Conservation (phyloP, 2,329 filamentous ascomycete genomes). For the Ophioceras dolichostomum region DNA sequence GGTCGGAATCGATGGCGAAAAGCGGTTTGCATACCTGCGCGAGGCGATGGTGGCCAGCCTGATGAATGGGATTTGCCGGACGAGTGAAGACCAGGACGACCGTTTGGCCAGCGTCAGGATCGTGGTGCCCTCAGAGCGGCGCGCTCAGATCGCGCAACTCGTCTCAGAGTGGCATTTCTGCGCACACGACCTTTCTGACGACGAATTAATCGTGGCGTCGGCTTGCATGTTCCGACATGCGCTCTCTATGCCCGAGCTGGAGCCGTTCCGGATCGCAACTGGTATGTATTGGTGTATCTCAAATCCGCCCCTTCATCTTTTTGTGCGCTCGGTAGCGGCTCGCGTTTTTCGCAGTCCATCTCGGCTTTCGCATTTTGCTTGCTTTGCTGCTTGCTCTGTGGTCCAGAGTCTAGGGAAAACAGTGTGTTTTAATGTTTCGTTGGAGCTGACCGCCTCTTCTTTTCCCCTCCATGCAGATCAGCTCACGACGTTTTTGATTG, state of each 20-base stretch:
- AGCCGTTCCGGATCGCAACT: constrained; percentile 66
- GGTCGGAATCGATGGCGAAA: constrained; percentile 76
- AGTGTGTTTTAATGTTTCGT: constrained; percentile 8
- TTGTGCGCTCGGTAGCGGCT: too few relatives aligned
- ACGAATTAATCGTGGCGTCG: constrained; percentile 80
- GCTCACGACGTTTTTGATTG: constrained; percentile 73
- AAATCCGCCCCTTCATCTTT: too few relatives aligned
- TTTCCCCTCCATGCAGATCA: constrained; percentile 43
- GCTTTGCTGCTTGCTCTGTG: background rate
- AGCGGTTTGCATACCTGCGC: constrained; percentile 78
- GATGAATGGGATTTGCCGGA: constrained; percentile 80
- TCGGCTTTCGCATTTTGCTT: background rate
- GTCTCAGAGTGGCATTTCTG: constrained; percentile 79
- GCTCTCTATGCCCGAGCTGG: constrained; percentile 67
- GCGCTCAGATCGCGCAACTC: constrained; percentile 51
- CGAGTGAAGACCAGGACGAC: constrained; percentile 47
- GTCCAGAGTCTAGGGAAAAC: background rate
- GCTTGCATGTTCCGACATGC: constrained; percentile 84
- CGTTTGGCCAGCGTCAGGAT: constrained; percentile 53
- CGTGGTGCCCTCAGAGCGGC: constrained; percentile 52
- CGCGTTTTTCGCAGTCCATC: background rate
- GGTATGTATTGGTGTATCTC: constrained; percentile 36
- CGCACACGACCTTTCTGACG: constrained; percentile 79
- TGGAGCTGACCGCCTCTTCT: constrained; percentile 23
- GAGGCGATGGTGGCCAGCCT: constrained; percentile 90